Conservation (phyloP, 1,284 basidiomycete species). For the Ceratobasidium sp. region DNA sequence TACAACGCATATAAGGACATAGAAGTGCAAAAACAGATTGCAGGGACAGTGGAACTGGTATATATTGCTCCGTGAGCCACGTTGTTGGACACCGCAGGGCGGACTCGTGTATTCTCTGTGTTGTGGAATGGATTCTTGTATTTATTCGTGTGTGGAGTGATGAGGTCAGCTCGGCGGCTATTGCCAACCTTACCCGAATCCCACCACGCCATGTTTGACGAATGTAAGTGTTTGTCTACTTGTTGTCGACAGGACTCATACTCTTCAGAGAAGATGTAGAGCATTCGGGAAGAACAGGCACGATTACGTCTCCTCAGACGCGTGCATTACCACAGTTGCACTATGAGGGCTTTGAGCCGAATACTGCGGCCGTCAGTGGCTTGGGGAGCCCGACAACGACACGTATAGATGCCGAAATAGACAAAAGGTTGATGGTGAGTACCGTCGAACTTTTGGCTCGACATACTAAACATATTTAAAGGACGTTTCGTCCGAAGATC, state of each 20-base stretch:
- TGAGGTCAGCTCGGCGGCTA: conserved; percentile 39
- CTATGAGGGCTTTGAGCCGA: conserved; percentile 86
- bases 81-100: conserved; percentile 39
- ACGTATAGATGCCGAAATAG: conserved; percentile 23
- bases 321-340: conserved; percentile 65
- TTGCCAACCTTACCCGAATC: background rate
- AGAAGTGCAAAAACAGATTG: background rate
- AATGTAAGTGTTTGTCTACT: conserved; percentile 63
- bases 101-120: conserved; percentile 23
- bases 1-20: conserved; percentile 22
- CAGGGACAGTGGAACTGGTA: conserved; percentile 25
- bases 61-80: conserved; percentile 41
- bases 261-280: conserved; percentile 70
- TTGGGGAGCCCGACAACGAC: conserved; percentile 28
- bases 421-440: conserved; percentile 47
- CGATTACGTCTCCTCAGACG: conserved; percentile 52
- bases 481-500: conserved; percentile 53
- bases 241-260: conserved; percentile 13
- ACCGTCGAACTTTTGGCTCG: conserved; percentile 43
- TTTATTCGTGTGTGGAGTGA: conserved; percentile 37
- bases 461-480: conserved; percentile 35
- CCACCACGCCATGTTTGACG: conserved; percentile 71
- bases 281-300: conserved; percentile 67
- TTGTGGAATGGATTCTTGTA: conserved; percentile 28
- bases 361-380: conserved; percentile 57